Percentiles rank a stretch among this genome's conserved stretches.
phyloP scores from a whole-genome alignment of 352 stramenopile species.

The Globisporangium nodosum region DNA sequence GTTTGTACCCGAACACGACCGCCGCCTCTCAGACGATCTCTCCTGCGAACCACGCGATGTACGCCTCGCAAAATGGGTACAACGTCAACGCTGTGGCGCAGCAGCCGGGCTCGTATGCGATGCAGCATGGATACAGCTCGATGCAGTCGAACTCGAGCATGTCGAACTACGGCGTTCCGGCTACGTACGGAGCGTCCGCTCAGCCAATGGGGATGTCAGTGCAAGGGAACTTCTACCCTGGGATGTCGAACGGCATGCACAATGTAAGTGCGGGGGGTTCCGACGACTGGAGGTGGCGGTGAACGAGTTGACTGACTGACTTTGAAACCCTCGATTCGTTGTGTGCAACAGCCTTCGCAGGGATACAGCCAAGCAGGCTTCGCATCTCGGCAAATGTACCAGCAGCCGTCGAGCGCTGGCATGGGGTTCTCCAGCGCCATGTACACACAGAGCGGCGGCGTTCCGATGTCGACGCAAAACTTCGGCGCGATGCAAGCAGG shows the following conservation, averaged over 20 bases:
- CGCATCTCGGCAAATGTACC: slow-evolving; percentile 11
- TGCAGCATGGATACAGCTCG: slow-evolving; percentile 28
- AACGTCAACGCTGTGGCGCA: slow-evolving; percentile 18
- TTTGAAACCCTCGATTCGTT: not conserved
- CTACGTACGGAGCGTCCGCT: slow-evolving; percentile 3
- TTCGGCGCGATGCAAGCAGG: slow-evolving; percentile 22
- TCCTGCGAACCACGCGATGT: slow-evolving; percentile 36
- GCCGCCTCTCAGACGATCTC: slow-evolving; percentile 24
- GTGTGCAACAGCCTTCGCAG: slow-evolving; percentile 2
- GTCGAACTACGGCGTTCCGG: slow-evolving; percentile 46
- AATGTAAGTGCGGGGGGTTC: slow-evolving; percentile 1
- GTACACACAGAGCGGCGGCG: slow-evolving; percentile 4
- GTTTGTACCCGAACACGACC: slow-evolving; percentile 6
- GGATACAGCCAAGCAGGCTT: slow-evolving; percentile 8
- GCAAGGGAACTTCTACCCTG: slow-evolving; percentile 9
- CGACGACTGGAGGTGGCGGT: too few relatives aligned
- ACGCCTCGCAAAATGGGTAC: slow-evolving; percentile 42
- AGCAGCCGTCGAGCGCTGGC: not conserved
- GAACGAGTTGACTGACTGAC: not conserved
- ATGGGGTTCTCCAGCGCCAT: slow-evolving; percentile 1
- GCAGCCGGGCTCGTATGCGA: slow-evolving; percentile 22
- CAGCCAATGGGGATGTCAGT: slow-evolving; percentile 14
- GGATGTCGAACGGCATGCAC: slow-evolving; percentile 11
- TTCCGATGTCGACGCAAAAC: slow-evolving; percentile 22
- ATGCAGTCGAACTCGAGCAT: slow-evolving; percentile 40